Evolutionary conservation across 1,284 basidiomycete genomes (phyloP).

Genomic region (Ceratobasidium theobromae): DNA sequence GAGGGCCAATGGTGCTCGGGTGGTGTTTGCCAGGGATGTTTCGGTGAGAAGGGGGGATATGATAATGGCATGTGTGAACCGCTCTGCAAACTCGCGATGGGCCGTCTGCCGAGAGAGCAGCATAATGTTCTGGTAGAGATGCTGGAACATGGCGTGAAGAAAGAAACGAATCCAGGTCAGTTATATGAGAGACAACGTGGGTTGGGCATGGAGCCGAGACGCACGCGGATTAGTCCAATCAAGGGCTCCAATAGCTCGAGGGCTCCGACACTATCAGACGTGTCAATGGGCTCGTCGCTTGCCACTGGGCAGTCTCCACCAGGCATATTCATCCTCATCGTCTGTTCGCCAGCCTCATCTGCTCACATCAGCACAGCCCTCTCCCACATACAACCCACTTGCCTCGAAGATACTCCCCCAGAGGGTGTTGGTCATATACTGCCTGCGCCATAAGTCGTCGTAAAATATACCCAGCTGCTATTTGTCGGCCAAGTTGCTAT

Average conservation of each 20-base stretch:
- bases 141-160: slow-evolving; percentile 44
- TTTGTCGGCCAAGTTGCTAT: slow-evolving; percentile 11
- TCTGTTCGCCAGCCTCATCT: slow-evolving; percentile 37
- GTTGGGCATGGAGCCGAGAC: slow-evolving; percentile 24
- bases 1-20: slow-evolving; percentile 31
- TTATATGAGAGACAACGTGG: not conserved
- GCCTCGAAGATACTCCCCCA: slow-evolving; percentile 73
- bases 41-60: slow-evolving; percentile 69
- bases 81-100: slow-evolving; percentile 59
- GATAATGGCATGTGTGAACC: slow-evolving; percentile 82
- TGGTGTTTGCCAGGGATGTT: slow-evolving; percentile 38
- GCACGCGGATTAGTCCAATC: slow-evolving; percentile 43
- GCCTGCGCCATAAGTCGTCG: slow-evolving; percentile 64
- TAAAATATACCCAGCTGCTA: not conserved
- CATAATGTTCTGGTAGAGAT: slow-evolving; percentile 37
- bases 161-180: slow-evolving; percentile 36
- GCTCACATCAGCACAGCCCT: slow-evolving; percentile 25
- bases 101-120: slow-evolving; percentile 37
- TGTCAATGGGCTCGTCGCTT: not conserved
- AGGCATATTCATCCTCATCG: slow-evolving; percentile 32
- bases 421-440: slow-evolving; percentile 72
- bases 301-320: slow-evolving; percentile 25
- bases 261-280: slow-evolving; percentile 15
- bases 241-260: slow-evolving; percentile 38
- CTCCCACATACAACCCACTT: slow-evolving; percentile 38